Evolutionary conservation across 208 protist genomes (phyloP).

Genomic region (Kentomonas sorsogonicus): DNA sequence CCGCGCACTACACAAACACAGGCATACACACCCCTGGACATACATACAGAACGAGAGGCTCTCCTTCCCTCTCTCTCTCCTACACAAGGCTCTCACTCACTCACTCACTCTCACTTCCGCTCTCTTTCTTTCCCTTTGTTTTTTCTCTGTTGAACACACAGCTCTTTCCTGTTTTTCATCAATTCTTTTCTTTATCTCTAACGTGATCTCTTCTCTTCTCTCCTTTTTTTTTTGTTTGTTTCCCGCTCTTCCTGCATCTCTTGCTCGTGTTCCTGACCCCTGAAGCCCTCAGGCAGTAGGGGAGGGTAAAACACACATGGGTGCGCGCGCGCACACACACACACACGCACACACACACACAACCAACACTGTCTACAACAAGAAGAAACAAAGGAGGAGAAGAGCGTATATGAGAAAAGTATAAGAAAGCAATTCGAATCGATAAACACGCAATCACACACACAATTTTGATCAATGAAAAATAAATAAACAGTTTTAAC

Average conservation of each 20-base stretch:
- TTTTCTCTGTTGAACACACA: not conserved
- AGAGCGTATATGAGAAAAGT: not conserved
- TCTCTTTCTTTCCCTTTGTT: not conserved
- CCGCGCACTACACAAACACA: no score
- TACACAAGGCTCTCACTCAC: no score
- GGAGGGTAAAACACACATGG: no score
- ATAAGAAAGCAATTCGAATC: not conserved
- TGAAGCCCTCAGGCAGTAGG: no score
- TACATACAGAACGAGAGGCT: no score
- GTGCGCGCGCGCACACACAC: no score
- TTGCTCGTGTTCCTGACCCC: no score
- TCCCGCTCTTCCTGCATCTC: not conserved
- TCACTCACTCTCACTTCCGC: conserved; percentile 4
- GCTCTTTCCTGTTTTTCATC: not conserved
- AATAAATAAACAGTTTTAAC: not conserved
- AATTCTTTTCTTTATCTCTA: not conserved
- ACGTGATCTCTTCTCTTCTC: not conserved
- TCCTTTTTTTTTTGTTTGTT: not conserved
- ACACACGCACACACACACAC: no score
- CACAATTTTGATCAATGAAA: not conserved
- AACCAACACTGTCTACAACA: not conserved
- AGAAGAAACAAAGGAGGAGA: not conserved
- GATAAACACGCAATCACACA: not conserved
- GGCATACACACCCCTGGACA: no score
- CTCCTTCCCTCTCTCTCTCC: no score